Conservation (phyloP, 164 flowering plant species). For the Litsea cubeba region DNA sequence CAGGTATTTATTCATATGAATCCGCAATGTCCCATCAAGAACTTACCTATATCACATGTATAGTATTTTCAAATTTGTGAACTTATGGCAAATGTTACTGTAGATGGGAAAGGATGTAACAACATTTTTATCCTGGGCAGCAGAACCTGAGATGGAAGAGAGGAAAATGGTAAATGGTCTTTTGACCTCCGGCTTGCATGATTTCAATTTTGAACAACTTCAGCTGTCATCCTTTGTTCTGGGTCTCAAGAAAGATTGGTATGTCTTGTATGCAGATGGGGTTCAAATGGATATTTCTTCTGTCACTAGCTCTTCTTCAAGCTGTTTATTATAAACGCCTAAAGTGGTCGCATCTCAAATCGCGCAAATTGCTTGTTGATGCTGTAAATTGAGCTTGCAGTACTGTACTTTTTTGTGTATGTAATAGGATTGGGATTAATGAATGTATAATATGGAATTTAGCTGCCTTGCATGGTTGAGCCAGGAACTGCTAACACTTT, state of each 20-base stretch:
- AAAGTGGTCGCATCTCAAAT: conserved; percentile 35
- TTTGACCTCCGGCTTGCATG: neutral
- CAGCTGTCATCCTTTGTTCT: too few relatives aligned
- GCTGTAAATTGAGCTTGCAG: conserved; percentile 22
- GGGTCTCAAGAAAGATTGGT: neutral
- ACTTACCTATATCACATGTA: neutral
- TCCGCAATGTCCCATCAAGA: neutral
- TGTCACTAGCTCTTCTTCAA: conserved; percentile 37
- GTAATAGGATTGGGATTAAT: neutral
- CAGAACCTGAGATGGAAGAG: conserved; percentile 95
- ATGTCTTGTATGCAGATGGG: conserved; percentile 26
- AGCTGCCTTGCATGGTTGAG: too few relatives aligned
- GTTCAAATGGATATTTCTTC: conserved; percentile 34
- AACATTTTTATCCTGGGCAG: conserved; percentile 78
- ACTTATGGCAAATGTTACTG: neutral
- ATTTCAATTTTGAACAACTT: too few relatives aligned
- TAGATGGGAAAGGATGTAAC: conserved; percentile 95
- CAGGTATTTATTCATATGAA: conserved; percentile 40
- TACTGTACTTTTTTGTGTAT: too few relatives aligned
- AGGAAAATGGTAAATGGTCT: conserved; percentile 56
- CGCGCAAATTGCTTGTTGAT: conserved; percentile 32
- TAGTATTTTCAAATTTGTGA: neutral
- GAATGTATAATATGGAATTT: too few relatives aligned
- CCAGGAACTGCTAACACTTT: too few relatives aligned
- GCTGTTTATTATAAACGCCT: conserved; percentile 33